Percentiles rank a stretch among this genome's conserved stretches.
Evolutionary conservation across 2,329 filamentous ascomycete species (phyloP).

Genomic region (Chalara sp.): DNA sequence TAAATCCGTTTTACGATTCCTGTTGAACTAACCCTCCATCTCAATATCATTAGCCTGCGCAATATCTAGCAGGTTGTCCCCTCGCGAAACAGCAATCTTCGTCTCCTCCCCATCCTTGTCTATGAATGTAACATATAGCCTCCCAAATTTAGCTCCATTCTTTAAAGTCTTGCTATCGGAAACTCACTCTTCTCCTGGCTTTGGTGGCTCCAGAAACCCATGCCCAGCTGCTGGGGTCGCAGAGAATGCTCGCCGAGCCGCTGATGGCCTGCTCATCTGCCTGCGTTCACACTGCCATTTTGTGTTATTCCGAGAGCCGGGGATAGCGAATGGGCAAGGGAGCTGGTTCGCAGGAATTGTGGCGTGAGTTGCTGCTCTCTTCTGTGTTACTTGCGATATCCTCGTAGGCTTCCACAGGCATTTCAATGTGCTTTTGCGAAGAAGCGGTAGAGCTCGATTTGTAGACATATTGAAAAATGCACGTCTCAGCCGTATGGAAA

Average conservation of each 20-base stretch:
- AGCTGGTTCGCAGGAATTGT: not conserved
- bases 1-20: no score
- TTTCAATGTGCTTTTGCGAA: no score
- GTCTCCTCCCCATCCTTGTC: conserved; percentile 78
- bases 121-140: conserved; percentile 83
- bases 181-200: conserved; percentile 78
- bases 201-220: conserved; percentile 76
- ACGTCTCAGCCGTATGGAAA: no score
- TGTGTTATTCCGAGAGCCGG: conserved; percentile 1
- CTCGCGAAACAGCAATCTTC: conserved; percentile 73
- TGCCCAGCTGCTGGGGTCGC: conserved; percentile 55
- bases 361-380: not conserved
- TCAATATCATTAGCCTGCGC: conserved; percentile 92
- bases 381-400: not conserved
- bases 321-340: not conserved
- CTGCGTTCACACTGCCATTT: conserved; percentile 2
- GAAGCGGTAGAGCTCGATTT: no score
- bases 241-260: conserved; percentile 47
- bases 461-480: no score
- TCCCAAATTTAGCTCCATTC: conserved; percentile 28
- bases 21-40: conserved; percentile 69
- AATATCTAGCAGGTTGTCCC: conserved; percentile 92
- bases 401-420: no score
- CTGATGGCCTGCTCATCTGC: not conserved
- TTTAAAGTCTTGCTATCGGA: not conserved